Conservation (phyloP, 2,329 filamentous ascomycete species). For the Truncatella angustata region DNA sequence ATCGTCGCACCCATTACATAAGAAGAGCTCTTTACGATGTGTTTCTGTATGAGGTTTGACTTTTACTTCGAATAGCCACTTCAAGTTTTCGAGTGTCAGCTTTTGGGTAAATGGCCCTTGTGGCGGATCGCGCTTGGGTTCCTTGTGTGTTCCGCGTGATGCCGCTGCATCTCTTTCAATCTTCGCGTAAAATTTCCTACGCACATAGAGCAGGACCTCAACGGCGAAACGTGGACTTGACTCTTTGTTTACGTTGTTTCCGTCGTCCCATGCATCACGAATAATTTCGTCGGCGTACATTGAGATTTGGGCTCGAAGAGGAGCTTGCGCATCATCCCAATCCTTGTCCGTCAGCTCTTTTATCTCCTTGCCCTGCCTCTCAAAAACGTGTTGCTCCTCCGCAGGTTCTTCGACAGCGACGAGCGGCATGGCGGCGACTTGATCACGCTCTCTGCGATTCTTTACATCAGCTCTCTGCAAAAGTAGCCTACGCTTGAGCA, state of each 20-base stretch:
- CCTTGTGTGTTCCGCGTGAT: constrained; percentile 42
- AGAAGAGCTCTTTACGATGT: constrained; percentile 69
- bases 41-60: constrained; percentile 67
- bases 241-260: constrained; percentile 60
- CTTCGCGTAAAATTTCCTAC: constrained; percentile 63
- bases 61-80: constrained; percentile 78
- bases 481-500: constrained; percentile 65
- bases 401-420: constrained; percentile 33
- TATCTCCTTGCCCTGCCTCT: constrained; percentile 40
- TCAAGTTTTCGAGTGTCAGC: constrained; percentile 81
- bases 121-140: constrained; percentile 45
- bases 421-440: constrained; percentile 29
- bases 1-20: constrained; percentile 68
- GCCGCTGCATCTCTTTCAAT: constrained; percentile 52
- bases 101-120: constrained; percentile 57
- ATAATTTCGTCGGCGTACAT: constrained; percentile 71
- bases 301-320: constrained; percentile 63
- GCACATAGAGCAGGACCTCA: constrained; percentile 67
- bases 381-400: constrained; percentile 17
- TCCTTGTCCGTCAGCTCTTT: constrained; percentile 63
- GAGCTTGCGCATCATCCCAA: constrained; percentile 70
- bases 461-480: constrained; percentile 66
- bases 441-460: constrained; percentile 43
- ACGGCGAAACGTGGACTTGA: constrained; percentile 68
- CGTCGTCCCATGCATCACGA: constrained; percentile 61